A percentile compares a stretch with the other conserved stretches of the same genome.
Evolutionary conservation across 116 monocot genomes (phyloP).

Genomic region (Iris pallida): DNA sequence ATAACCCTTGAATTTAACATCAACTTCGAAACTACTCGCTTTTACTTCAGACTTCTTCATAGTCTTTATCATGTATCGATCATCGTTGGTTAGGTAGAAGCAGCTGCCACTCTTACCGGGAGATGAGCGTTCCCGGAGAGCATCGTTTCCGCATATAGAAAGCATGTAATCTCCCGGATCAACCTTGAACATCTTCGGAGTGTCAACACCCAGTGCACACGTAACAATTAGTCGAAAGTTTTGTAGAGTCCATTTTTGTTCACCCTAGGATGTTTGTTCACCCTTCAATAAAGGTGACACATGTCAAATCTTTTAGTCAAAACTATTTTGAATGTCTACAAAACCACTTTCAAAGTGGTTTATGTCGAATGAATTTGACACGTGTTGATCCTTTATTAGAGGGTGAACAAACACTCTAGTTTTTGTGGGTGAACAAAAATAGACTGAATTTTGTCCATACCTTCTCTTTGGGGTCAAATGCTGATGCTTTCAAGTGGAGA

Average conservation of each 20-base stretch:
- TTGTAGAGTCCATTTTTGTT: too few relatives aligned
- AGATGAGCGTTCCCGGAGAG: conserved; percentile 71
- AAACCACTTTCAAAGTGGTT: too few relatives aligned
- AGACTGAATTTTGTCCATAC: conserved; percentile 50
- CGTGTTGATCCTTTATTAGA: too few relatives aligned
- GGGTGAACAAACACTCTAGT: too few relatives aligned
- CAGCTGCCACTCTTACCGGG: conserved; percentile 91
- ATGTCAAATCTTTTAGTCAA: too few relatives aligned
- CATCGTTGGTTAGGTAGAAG: conserved; percentile 83
- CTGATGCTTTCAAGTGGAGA: conserved; percentile 36
- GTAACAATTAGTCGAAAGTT: background rate
- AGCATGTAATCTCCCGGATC: conserved; percentile 83
- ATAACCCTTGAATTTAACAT: background rate
- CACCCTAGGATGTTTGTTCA: too few relatives aligned
- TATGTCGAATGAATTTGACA: too few relatives aligned
- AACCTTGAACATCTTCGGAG: conserved; percentile 68
- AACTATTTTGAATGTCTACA: conserved; percentile 45
- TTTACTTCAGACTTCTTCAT: conserved; percentile 86
- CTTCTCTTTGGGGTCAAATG: conserved; percentile 52
- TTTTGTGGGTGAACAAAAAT: too few relatives aligned
- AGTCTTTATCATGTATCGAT: conserved; percentile 90
- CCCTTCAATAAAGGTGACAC: too few relatives aligned
- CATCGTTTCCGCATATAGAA: conserved; percentile 79
- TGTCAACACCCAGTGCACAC: conserved; percentile 14
- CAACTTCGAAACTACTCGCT: conserved; percentile 17